phyloP scores from a whole-genome alignment of 2,329 filamentous ascomycete genomes.

The Botrytis porri region DNA sequence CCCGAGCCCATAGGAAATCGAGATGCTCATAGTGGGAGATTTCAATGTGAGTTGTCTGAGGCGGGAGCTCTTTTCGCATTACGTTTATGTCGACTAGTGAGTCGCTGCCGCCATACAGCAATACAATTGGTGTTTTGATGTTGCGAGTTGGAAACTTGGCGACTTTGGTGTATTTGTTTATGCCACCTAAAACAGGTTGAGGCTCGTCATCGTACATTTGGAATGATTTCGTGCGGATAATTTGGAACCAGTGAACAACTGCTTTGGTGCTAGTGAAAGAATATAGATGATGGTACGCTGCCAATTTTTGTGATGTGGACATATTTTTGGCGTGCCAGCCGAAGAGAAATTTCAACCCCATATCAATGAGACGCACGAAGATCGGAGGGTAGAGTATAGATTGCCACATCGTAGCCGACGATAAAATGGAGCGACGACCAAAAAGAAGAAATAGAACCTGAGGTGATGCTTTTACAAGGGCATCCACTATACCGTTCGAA shows the following conservation, averaged over 20 bases:
- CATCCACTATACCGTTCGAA: constrained; percentile 85
- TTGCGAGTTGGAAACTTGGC: constrained; percentile 95
- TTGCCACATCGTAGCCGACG: constrained; percentile 96
- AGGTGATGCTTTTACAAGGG: constrained; percentile 88
- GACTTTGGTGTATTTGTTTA: constrained; percentile 88
- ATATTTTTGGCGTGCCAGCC: constrained; percentile 88
- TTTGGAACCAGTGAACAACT: constrained; percentile 99
- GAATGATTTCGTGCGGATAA: constrained; percentile 92
- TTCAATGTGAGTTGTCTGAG: constrained; percentile 79
- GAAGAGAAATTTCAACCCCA: constrained; percentile 78
- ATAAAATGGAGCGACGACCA: constrained; percentile 84
- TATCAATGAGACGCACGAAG: constrained; percentile 84
- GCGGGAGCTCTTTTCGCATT: constrained; percentile 86
- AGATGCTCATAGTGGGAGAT: constrained; percentile 94
- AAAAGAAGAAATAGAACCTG: constrained; percentile 91
- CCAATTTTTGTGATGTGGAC: constrained; percentile 80
- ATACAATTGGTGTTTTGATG: constrained; percentile 90
- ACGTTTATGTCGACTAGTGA: constrained; percentile 90
- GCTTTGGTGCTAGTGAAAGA: constrained; percentile 96
- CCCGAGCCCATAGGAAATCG: constrained; percentile 90
- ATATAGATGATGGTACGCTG: constrained; percentile 92
- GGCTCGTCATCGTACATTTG: constrained; percentile 99
- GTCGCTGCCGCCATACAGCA: constrained; percentile 91
- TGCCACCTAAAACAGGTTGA: constrained; percentile 67
- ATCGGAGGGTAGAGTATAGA: constrained; percentile 92